Evolutionary conservation across 1,284 basidiomycete genomes (phyloP).

Genomic region (Tausonia pullulans): DNA sequence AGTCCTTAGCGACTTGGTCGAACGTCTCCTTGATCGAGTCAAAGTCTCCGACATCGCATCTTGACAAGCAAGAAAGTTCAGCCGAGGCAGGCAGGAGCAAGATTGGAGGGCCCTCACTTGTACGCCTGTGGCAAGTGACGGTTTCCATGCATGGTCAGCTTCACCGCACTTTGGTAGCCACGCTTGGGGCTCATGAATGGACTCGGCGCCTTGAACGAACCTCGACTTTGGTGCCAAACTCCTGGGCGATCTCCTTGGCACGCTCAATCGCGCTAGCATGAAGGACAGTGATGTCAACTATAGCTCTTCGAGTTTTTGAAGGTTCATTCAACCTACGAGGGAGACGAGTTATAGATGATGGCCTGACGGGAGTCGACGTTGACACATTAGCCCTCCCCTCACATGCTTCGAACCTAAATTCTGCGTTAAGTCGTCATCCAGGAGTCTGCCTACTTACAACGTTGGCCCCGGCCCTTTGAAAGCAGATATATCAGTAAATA

Average conservation of each 20-base stretch:
- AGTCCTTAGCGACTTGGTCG: slow-evolving; percentile 10
- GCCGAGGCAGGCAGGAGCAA: background rate
- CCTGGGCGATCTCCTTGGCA: slow-evolving; percentile 13
- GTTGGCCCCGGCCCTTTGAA: slow-evolving; percentile 9
- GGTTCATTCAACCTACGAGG: background rate
- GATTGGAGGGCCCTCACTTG: background rate
- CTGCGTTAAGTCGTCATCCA: no score
- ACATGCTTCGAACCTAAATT: background rate
- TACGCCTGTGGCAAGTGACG: background rate
- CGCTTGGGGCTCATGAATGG: background rate
- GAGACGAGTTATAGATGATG: slow-evolving; percentile 18
- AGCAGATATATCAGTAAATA: no score
- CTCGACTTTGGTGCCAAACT: slow-evolving; percentile 13
- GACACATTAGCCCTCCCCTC: background rate
- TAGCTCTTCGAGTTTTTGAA: no score
- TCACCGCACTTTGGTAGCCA: background rate
- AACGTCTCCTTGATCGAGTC: slow-evolving; percentile 4
- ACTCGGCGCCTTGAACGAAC: background rate
- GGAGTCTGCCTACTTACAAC: background rate
- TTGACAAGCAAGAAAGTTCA: background rate
- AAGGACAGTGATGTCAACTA: no score
- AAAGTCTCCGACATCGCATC: slow-evolving; percentile 14
- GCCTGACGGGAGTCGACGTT: background rate
- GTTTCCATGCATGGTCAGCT: no score
- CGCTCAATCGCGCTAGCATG: background rate